phyloP scores from a whole-genome alignment of 129 eudicot species.

The Tagetes patula region DNA sequence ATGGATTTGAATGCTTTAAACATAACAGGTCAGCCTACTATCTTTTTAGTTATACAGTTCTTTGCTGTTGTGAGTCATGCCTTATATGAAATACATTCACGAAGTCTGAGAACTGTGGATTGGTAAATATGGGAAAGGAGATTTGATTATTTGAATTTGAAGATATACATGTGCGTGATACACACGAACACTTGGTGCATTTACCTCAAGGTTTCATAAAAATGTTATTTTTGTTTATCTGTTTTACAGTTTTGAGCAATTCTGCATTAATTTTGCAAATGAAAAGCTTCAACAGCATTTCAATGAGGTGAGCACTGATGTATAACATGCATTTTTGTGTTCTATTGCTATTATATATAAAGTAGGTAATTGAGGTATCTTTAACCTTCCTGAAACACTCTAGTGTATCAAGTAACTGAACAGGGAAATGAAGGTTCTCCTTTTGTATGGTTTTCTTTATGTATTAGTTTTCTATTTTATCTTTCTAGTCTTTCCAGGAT shows the following conservation, averaged over 20 bases:
- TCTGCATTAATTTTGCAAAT: constrained; percentile 97
- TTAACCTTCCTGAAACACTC: constrained; percentile 1
- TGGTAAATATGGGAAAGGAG: constrained; percentile 7
- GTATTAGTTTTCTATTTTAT: background rate
- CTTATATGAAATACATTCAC: constrained; percentile 7
- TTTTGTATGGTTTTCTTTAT: background rate
- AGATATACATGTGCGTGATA: constrained; percentile 6
- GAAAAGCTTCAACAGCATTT: constrained; percentile 99
- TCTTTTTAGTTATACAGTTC: constrained; percentile 13
- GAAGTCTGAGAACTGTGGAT: constrained; percentile 1
- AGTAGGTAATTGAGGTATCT: background rate
- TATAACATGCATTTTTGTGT: constrained; percentile 19
- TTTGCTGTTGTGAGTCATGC: constrained; percentile 17
- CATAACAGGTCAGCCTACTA: constrained; percentile 57
- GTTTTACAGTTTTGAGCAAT: constrained; percentile 86
- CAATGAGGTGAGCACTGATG: constrained; percentile 68
- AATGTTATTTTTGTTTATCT: constrained; percentile 1
- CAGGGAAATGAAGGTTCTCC: background rate
- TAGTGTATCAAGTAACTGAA: background rate
- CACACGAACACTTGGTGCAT: background rate
- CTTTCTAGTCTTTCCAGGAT: constrained; percentile 15
- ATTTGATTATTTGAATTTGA: background rate
- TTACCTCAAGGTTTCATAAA: constrained; percentile 8
- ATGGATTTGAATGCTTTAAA: constrained; percentile 97
- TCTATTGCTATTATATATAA: background rate